Evolutionary conservation across 106 monocot species (phyloP), one percentile per base, ranked within the genome.

Genomic region (Acanthochlamys bracteata): DNA sequence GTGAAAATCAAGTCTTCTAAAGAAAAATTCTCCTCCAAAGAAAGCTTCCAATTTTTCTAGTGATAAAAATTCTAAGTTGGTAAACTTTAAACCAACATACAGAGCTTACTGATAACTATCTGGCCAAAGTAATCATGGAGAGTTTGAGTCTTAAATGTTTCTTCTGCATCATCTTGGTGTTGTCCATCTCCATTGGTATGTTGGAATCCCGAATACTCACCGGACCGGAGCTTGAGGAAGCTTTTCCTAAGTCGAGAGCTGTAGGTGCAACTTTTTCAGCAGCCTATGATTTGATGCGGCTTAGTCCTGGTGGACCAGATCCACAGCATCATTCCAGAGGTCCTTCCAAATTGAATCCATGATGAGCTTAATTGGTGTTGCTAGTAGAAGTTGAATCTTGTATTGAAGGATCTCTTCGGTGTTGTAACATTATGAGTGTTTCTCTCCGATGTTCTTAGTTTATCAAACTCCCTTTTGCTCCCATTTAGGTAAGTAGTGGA

Each of bases 291-390:
- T 71, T 69, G 1, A 75, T 69, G 64, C 62, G 76, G 59, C 25
- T 52, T 46, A 70, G 76, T 58, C 76, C 76, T 11, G 70, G 70
- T 22, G 76, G 76, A 12, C 76, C 76, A 4, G 70, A 76, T 23
- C 76, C 76, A 19, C 76, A 76, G 16, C 76, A 76, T 59, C 76
- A 76, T 46, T 64, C 20, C 10, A 41, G 10, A 58, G 40, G 51
- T 17, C 33, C 20, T 57, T 64, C 25, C 20, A 11, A 7, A 45
- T 21, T 7, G 20, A 63, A 22, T 21, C 55, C 55, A 20, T 55
- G 55, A 55, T 51, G 51, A 51, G 51, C 13, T 51, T n/a, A 33
- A 6, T 33, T 33, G 1, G 33, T 33, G 33, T 33, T 3, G 33
- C 14, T 46, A 14, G 45, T 46, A 46, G 51, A 51, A 9, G 2